phyloP scores from a whole-genome alignment of 2,329 filamentous ascomycete species.

The Fusarium sp. region DNA sequence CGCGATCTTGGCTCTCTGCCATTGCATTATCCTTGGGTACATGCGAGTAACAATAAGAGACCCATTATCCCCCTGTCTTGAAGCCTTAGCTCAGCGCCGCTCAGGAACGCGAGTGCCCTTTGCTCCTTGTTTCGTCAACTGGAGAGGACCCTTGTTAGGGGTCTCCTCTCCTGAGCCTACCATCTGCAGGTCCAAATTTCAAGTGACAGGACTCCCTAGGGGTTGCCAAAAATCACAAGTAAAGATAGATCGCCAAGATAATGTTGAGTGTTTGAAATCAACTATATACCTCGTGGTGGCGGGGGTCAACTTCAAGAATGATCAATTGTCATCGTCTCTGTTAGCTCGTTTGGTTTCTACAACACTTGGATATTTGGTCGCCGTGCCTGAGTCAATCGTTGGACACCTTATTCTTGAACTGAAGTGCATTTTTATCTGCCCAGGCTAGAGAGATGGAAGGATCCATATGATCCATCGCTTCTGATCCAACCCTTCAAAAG shows the following conservation, averaged over 20 bases:
- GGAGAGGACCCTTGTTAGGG: constrained; percentile 44
- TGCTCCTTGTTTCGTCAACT: constrained; percentile 39
- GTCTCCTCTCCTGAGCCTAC: constrained; percentile 35
- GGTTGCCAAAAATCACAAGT: constrained; percentile 8
- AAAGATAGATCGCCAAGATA: constrained; percentile 4
- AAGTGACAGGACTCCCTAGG: constrained; percentile 32
- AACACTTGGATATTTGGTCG: no score
- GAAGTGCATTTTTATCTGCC: background rate
- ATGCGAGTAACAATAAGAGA: constrained; percentile 16
- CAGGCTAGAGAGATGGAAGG: constrained; percentile 4
- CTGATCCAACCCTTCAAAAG: constrained; percentile 31
- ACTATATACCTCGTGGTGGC: background rate
- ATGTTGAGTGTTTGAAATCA: constrained; percentile 3
- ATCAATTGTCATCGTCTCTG: background rate
- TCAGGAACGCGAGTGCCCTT: constrained; percentile 30
- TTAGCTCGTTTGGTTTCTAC: background rate
- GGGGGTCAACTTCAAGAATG: background rate
- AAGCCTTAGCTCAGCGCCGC: constrained; percentile 22
- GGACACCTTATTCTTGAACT: background rate
- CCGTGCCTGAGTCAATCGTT: background rate
- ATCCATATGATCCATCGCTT: constrained; percentile 28
- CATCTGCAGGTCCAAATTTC: constrained; percentile 49
- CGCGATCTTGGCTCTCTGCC: background rate
- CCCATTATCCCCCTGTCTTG: constrained; percentile 27
- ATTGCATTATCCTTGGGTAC: constrained; percentile 8